These are phyloP conservation scores for Lactarius psammicola DNA, from an alignment of 768 basidiomycete species.

Conservation along the genomic window DNA sequence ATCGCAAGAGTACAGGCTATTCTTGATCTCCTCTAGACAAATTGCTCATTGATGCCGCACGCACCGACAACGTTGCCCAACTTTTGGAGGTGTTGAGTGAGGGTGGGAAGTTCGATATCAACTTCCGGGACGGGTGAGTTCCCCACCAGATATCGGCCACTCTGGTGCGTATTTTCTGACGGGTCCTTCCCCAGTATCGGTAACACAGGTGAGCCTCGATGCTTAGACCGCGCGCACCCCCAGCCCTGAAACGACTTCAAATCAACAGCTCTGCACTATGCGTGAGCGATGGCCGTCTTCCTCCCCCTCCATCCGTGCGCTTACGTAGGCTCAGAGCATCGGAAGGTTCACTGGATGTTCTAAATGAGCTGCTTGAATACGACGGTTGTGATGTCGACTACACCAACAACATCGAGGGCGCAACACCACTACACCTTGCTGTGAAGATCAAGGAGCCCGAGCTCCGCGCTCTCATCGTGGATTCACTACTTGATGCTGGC, in stretches of 20 bases:
- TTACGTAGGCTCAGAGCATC: conserved; percentile 42
- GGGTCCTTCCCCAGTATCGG: conserved; percentile 46
- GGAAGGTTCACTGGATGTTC: conserved; percentile 56
- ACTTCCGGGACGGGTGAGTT: conserved; percentile 74
- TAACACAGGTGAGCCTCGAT: conserved; percentile 63
- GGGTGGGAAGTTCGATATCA: conserved; percentile 61
- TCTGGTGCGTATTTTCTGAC: neutral
- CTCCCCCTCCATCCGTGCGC: neutral
- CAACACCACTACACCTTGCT: conserved; percentile 80
- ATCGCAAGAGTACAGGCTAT: neutral
- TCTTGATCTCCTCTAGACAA: conserved; percentile 49
- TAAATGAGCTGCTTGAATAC: conserved; percentile 70
- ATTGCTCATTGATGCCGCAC: conserved; percentile 68
- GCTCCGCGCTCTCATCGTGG: conserved; percentile 52
- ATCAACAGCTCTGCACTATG: conserved; percentile 62
- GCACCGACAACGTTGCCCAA: conserved; percentile 68
- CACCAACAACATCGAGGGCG: conserved; percentile 62
- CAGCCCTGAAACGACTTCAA: neutral
- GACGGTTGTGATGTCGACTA: conserved; percentile 83
- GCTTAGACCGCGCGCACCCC: conserved; percentile 1
- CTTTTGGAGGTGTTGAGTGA: conserved; percentile 58
- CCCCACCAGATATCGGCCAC: neutral
- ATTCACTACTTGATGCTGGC: conserved; percentile 74
- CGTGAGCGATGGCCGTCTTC: conserved; percentile 46
- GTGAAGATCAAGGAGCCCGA: conserved; percentile 54